Conservation (phyloP, 108 stramenopile species). For the Pseudonitzschia delicatissima region DNA sequence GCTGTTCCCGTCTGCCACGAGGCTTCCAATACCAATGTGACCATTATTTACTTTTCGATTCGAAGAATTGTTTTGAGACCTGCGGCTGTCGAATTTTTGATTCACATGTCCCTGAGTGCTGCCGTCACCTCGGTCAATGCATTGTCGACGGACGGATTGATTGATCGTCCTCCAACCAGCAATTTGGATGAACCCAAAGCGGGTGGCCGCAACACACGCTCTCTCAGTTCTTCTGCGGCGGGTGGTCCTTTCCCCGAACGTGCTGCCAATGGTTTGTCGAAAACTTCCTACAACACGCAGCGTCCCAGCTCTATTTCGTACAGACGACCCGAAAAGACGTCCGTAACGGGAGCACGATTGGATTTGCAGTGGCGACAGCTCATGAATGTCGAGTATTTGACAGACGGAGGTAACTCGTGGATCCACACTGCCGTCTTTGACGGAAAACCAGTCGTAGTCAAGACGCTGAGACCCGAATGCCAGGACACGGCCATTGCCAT, state of each 20-base stretch:
- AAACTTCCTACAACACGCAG: constrained; percentile 7
- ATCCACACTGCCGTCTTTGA: constrained; percentile 86
- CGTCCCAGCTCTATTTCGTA: constrained; percentile 15
- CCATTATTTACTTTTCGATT: constrained; percentile 86
- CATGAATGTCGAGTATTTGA: constrained; percentile 87
- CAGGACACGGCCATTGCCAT: constrained; percentile 86
- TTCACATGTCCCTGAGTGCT: constrained; percentile 79
- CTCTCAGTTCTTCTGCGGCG: not conserved
- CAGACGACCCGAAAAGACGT: constrained; percentile 37
- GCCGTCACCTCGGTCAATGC: constrained; percentile 74
- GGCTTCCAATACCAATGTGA: constrained; percentile 73
- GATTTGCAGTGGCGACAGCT: constrained; percentile 80
- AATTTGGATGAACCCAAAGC: not conserved
- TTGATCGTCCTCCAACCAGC: constrained; percentile 11
- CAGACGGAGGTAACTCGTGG: constrained; percentile 91
- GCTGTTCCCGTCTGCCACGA: constrained; percentile 88
- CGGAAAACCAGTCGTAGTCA: constrained; percentile 80
- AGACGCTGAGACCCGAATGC: constrained; percentile 88
- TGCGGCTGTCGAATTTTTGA: constrained; percentile 78
- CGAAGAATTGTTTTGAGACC: constrained; percentile 79
- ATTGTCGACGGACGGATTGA: constrained; percentile 63
- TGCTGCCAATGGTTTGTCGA: not conserved
- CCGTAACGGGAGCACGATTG: constrained; percentile 73
- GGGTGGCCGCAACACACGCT: not conserved
- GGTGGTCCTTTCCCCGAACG: constrained; percentile 13